These are phyloP conservation scores for Fusarium sp. DNA, from an alignment of 2,329 filamentous ascomycete species.

Conservation along the genomic window DNA sequence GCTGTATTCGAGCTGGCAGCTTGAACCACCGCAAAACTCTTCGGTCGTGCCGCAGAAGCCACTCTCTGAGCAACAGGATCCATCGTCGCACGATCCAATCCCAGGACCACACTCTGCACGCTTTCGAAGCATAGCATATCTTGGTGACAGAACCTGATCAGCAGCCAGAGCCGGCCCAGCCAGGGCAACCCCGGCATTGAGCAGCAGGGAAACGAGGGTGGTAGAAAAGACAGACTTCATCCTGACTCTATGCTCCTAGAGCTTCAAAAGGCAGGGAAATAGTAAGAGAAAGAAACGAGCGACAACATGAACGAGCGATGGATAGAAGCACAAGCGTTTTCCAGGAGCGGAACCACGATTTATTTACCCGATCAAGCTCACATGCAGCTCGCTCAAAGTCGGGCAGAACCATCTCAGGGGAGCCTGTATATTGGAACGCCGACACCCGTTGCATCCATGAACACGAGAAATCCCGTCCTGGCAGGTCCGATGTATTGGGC, in stretches of 20 bases:
- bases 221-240: slow-evolving; percentile 33
- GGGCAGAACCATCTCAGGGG: not conserved
- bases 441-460: slow-evolving; percentile 16
- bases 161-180: slow-evolving; percentile 32
- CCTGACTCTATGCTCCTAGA: not conserved
- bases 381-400: slow-evolving; percentile 15
- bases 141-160: slow-evolving; percentile 20
- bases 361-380: slow-evolving; percentile 37
- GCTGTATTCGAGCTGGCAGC: slow-evolving; percentile 53
- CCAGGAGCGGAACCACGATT: slow-evolving; percentile 24
- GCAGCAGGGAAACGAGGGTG: slow-evolving; percentile 28
- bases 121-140: slow-evolving; percentile 28
- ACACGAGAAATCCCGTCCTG: slow-evolving; percentile 35
- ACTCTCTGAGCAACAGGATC: slow-evolving; percentile 50
- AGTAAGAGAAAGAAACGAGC: slow-evolving; percentile 21
- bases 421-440: slow-evolving; percentile 14
- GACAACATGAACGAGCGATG: slow-evolving; percentile 17
- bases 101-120: slow-evolving; percentile 48
- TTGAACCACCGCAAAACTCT: slow-evolving; percentile 51
- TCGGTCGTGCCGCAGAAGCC: slow-evolving; percentile 51
- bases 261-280: not conserved
- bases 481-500: slow-evolving; percentile 13
- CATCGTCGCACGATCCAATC: slow-evolving; percentile 47
- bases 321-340: slow-evolving; percentile 6
- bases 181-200: slow-evolving; percentile 28